A percentile compares a stretch with the other conserved stretches of the same genome.
phyloP scores from a whole-genome alignment of 108 stramenopile genomes.

The Cylindrotheca fusiformis region DNA sequence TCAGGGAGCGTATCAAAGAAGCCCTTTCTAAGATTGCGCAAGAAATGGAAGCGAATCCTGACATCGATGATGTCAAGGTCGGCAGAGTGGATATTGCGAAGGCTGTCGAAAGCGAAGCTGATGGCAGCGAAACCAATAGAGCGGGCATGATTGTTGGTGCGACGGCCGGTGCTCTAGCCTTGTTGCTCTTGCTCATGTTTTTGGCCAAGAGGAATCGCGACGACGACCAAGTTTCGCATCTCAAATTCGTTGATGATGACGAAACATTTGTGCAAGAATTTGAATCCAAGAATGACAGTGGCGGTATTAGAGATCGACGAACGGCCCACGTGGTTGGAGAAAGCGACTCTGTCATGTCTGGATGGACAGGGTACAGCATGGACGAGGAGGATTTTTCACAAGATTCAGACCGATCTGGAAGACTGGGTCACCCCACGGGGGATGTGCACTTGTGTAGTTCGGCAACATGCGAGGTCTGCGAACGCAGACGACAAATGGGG shows the following conservation, averaged over 20 bases:
- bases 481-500: constrained; percentile 20
- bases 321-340: constrained; percentile 29
- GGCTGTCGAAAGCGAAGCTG: neutral
- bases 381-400: neutral
- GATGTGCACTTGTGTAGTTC: constrained; percentile 43
- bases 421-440: constrained; percentile 1
- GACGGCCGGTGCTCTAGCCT: constrained; percentile 24
- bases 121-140: neutral
- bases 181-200: constrained; percentile 29
- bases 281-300: constrained; percentile 1
- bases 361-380: constrained; percentile 27
- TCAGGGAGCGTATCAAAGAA: neutral
- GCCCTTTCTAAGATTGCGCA: neutral
- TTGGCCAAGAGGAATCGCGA: constrained; percentile 20
- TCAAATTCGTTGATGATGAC: constrained; percentile 36
- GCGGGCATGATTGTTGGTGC: constrained; percentile 27
- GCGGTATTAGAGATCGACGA: constrained; percentile 2
- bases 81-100: neutral
- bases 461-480: constrained; percentile 44
- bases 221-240: constrained; percentile 24
- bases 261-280: constrained; percentile 16
- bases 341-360: constrained; percentile 29
- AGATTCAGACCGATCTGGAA: constrained; percentile 1
- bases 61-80: constrained; percentile 3
- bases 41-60: neutral